A percentile compares a stretch with the other conserved stretches of the same genome.
Evolutionary conservation across 202 grass and related monocot genomes (phyloP).

Genomic region (Carex arenaria): DNA sequence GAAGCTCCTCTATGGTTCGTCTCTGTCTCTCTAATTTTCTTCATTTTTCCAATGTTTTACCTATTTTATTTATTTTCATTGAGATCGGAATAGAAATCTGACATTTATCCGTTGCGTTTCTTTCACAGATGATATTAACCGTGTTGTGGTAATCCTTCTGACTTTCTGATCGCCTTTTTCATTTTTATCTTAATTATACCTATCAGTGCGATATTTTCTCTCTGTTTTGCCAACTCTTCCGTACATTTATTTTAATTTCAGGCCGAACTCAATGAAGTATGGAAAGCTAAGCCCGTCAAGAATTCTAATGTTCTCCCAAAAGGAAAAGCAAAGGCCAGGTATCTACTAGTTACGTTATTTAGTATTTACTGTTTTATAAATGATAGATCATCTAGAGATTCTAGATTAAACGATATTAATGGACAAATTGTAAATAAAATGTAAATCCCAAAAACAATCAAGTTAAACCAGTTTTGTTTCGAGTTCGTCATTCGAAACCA

Average conservation of each 20-base stretch:
- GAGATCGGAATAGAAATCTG: neutral
- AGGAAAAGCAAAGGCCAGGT: constrained; percentile 87
- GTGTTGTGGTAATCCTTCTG: constrained; percentile 46
- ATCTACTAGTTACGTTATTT: neutral
- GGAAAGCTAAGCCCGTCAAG: constrained; percentile 44
- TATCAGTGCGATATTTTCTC: neutral
- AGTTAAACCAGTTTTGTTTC: neutral
- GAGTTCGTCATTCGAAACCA: neutral
- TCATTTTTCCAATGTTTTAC: neutral
- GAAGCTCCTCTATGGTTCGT: constrained; percentile 69
- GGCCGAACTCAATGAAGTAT: constrained; percentile 60
- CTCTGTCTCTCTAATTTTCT: neutral
- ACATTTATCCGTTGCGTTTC: neutral
- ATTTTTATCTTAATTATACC: neutral
- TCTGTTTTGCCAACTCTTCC: neutral
- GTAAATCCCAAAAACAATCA: neutral
- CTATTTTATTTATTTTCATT: neutral
- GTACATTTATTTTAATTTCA: constrained; percentile 27
- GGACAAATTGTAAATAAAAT: neutral
- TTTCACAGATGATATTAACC: constrained; percentile 66
- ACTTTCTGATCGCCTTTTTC: neutral
- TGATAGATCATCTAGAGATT: neutral
- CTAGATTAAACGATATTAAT: neutral
- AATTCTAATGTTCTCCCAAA: constrained; percentile 61
- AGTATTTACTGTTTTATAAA: neutral